phyloP scores from a whole-genome alignment of 2,329 filamentous ascomycete species.

The Sordariomycetes sp. region DNA sequence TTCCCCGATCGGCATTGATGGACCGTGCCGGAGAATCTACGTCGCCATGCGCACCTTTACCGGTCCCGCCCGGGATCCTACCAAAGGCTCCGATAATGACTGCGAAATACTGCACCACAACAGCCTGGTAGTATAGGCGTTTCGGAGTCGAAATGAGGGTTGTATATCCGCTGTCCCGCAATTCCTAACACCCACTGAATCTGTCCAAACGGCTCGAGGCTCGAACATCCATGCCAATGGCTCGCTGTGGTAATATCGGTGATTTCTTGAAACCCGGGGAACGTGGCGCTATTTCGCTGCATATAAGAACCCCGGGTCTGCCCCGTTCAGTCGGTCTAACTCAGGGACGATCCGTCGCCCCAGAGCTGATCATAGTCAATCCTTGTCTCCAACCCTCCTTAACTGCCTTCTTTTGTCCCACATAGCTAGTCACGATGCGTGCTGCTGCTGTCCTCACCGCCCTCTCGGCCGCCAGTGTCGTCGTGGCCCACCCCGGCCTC shows the following conservation, averaged over 20 bases:
- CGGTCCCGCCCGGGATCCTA: not conserved
- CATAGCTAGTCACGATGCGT: slow-evolving; percentile 6
- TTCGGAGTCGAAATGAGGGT: not conserved
- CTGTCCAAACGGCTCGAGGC: not conserved
- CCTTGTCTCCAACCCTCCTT: not conserved
- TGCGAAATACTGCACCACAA: not conserved
- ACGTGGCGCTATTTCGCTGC: not conserved
- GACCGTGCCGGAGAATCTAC: not conserved
- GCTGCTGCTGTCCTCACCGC: slow-evolving; percentile 7
- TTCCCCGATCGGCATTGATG: too few species aligned
- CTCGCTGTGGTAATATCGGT: not conserved
- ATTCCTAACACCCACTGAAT: not conserved
- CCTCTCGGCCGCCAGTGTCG: slow-evolving; percentile 7
- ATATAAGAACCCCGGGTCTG: not conserved
- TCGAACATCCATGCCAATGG: not conserved
- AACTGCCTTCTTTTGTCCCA: not conserved
- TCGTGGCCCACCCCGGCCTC: slow-evolving; percentile 7
- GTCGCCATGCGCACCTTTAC: not conserved
- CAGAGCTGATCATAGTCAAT: not conserved
- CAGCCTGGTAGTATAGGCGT: not conserved
- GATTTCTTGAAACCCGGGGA: not conserved
- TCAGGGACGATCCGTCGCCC: not conserved
- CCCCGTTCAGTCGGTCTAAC: not conserved
- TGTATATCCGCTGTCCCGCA: not conserved
- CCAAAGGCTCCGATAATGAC: too few species aligned